Base-by-base conservation (phyloP, 345 rosid species). In the Tarenaya hassleriana region DNA sequence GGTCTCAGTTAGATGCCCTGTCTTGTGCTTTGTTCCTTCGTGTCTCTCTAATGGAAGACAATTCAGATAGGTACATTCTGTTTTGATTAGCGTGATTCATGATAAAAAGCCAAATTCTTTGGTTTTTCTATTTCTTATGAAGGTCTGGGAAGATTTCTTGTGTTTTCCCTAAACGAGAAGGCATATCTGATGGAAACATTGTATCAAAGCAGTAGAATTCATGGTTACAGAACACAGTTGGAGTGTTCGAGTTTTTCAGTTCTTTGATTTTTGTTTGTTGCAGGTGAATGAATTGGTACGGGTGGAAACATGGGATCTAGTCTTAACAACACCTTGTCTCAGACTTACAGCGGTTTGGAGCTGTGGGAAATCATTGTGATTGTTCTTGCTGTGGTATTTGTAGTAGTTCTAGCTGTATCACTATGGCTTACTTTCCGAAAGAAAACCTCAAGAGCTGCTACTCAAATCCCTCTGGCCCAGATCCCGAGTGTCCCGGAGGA, bases 331-430 rank as follows among this genome's bases (percentile, higher is more conserved):
- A 61, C 64, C 34, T 66, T 88, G 47, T 82, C 81, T 16, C 65
- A 62, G 65, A 68, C 73, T 5, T 73, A 81, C 63, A 44, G 43
- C 64, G 88, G 86, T 46, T 40, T 88, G 31, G 68, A 84, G 77
- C 74, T 82, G 58, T 88, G 91, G 97, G 86, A 78, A 52, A 56
- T 84, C 44, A 67, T 82, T 44, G 81, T 77, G n/a, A 73, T 82
- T 56, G 71, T 72, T 54, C 72, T 84, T 39, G 84, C 78, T 1
- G 75, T 77, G 16, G 63, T 71, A 47, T 69, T 84, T 67, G 75
- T 67, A 9, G 52, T 75, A 41, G 71, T 78, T 50, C 63, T 88
- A 55, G 71, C 65, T 60, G 52, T 78, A 50, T 84, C 95, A 0
- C 62, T 88, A 10, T 88, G 88, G 78, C 76, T 82, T 68, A 75